Evolutionary conservation across 495 filamentous ascomycete genomes (phyloP).

Genomic region (Cryomyces antarcticus): DNA sequence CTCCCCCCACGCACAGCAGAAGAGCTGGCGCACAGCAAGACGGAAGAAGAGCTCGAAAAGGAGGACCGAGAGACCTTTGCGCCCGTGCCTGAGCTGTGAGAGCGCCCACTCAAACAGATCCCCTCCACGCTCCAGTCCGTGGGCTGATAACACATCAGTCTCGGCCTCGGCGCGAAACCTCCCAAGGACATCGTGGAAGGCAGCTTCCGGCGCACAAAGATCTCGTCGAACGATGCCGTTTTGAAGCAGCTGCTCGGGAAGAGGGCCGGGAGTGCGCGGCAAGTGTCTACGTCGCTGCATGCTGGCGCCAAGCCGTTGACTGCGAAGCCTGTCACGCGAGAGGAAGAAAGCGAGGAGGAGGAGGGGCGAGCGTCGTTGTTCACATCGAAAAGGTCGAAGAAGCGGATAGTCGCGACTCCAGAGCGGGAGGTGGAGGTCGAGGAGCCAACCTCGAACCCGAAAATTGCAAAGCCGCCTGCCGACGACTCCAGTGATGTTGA

Average conservation of each 20-base stretch:
- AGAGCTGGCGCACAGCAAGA: conserved; percentile 19
- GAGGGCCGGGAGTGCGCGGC: conserved; percentile 7
- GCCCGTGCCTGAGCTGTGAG: conserved; percentile 3
- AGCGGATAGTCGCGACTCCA: not conserved
- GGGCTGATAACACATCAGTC: conserved; percentile 8
- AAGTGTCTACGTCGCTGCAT: conserved; percentile 3
- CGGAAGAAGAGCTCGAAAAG: conserved; percentile 8
- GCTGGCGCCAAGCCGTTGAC: conserved; percentile 7
- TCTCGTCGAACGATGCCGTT: conserved; percentile 22
- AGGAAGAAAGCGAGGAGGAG: conserved; percentile 9
- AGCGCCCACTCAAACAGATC: not conserved
- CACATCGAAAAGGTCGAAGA: conserved; percentile 11
- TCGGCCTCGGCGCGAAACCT: conserved; percentile 25
- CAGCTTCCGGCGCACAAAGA: conserved; percentile 17
- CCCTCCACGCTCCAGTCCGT: not conserved
- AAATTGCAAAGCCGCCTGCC: not conserved
- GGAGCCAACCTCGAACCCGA: no score
- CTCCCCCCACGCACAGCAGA: conserved; percentile 25
- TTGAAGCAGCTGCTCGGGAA: conserved; percentile 26
- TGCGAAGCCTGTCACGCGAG: conserved; percentile 1
- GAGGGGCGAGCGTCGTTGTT: conserved; percentile 14
- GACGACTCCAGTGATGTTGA: not conserved
- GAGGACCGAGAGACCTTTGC: conserved; percentile 24
- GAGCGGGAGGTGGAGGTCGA: not conserved
- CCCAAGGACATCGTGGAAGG: conserved; percentile 20